These are phyloP conservation scores for Stephania yunnanensis DNA, from an alignment of 164 flowering plant genomes.

Conservation along the genomic window DNA sequence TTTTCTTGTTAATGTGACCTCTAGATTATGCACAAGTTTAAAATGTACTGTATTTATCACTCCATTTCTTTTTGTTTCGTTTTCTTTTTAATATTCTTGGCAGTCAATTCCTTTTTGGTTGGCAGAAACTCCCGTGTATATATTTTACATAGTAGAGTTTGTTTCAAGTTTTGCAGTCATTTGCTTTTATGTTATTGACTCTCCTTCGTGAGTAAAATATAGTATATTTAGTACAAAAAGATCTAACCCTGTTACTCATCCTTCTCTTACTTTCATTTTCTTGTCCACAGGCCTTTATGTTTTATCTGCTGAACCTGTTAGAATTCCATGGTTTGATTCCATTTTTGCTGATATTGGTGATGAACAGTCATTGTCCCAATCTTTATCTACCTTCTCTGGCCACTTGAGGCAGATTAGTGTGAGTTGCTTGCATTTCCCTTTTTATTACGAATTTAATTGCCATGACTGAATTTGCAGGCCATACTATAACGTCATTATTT, in stretches of 20 bases:
- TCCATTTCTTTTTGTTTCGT: too few relatives aligned
- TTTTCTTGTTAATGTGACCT: too few relatives aligned
- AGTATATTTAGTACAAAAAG: too few relatives aligned
- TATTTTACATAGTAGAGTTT: too few relatives aligned
- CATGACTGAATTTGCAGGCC: neutral
- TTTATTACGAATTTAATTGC: neutral
- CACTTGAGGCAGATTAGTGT: constrained; percentile 86
- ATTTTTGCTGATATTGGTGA: constrained; percentile 95
- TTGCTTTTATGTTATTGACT: too few relatives aligned
- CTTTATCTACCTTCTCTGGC: constrained; percentile 92
- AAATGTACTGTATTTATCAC: too few relatives aligned
- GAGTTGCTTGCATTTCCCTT: constrained; percentile 21
- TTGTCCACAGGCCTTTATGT: constrained; percentile 68
- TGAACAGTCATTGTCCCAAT: constrained; percentile 87
- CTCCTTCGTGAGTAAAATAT: too few relatives aligned
- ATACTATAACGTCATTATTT: neutral
- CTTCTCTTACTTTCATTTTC: constrained; percentile 4
- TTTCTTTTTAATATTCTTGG: too few relatives aligned
- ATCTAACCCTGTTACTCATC: neutral
- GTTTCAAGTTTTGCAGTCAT: too few relatives aligned
- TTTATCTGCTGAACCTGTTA: constrained; percentile 68
- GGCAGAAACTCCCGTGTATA: too few relatives aligned
- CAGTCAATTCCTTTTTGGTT: too few relatives aligned
- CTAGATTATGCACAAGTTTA: too few relatives aligned
- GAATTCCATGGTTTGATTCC: constrained; percentile 89